phyloP scores from a whole-genome alignment of 2,329 filamentous ascomycete species.

The Colletotrichum tropicicola region DNA sequence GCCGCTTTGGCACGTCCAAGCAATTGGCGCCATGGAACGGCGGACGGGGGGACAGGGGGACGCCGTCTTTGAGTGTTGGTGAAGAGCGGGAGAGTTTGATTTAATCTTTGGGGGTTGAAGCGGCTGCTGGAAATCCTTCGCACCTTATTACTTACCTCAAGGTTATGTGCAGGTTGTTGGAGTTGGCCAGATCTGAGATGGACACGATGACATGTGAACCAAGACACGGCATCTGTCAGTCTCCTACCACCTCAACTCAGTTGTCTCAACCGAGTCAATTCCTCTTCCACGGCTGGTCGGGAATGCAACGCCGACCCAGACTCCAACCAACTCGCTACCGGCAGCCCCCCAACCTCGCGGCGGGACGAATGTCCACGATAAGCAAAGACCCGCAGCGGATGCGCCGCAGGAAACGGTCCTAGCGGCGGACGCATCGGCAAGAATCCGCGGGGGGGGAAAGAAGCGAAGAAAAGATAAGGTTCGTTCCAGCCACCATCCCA shows the following conservation, averaged over 20 bases:
- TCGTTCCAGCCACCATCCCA: too few relatives aligned
- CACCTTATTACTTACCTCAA: too few relatives aligned
- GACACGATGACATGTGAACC: neutral
- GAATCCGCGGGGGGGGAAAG: neutral
- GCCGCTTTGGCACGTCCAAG: slow-evolving; percentile 30
- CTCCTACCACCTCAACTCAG: too few relatives aligned
- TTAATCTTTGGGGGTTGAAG: too few relatives aligned
- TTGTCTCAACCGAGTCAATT: too few relatives aligned
- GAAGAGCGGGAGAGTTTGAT: too few relatives aligned
- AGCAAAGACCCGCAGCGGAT: neutral
- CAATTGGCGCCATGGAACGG: slow-evolving; percentile 21
- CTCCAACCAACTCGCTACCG: neutral
- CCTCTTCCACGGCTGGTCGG: too few relatives aligned
- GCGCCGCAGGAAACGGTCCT: neutral
- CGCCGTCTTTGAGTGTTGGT: too few relatives aligned
- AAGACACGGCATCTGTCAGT: too few relatives aligned
- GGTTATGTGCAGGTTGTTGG: too few relatives aligned
- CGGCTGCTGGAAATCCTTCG: too few relatives aligned
- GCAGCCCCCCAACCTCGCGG: neutral
- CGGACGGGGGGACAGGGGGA: neutral
- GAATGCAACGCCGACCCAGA: neutral
- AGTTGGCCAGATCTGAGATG: too few relatives aligned
- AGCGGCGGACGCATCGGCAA: neutral
- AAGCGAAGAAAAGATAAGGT: neutral
- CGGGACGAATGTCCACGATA: slow-evolving; percentile 9